Evolutionary conservation across 768 basidiomycete species (phyloP).

Genomic region (Fomitopsis pulvina): DNA sequence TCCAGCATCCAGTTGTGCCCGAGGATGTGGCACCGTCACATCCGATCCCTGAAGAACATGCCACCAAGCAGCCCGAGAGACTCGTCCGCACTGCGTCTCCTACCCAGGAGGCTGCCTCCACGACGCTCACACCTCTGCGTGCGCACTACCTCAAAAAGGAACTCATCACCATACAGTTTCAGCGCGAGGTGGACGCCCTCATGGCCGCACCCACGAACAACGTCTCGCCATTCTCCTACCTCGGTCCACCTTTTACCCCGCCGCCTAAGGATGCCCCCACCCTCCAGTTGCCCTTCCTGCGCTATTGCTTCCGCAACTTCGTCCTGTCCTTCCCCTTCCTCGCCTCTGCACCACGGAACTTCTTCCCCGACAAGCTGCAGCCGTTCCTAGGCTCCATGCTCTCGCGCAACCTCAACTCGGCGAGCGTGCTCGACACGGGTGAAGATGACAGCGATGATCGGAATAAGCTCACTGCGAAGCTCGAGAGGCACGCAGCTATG

Average conservation of each 20-base stretch:
- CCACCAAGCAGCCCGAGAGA: background rate
- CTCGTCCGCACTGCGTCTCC: background rate
- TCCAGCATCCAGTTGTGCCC: background rate
- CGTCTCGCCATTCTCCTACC: constrained; percentile 70
- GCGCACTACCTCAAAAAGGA: constrained; percentile 99
- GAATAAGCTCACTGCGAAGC: constrained; percentile 63
- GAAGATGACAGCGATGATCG: constrained; percentile 46
- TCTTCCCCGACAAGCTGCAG: constrained; percentile 93
- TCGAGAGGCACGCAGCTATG: constrained; percentile 80
- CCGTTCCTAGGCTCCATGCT: constrained; percentile 85
- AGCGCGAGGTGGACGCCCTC: constrained; percentile 67
- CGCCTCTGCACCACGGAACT: constrained; percentile 78
- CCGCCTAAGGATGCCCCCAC: constrained; percentile 50
- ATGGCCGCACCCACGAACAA: constrained; percentile 41
- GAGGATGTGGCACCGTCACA: background rate
- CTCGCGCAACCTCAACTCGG: constrained; percentile 66
- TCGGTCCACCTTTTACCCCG: constrained; percentile 82
- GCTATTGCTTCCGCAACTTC: constrained; percentile 88
- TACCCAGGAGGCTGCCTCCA: background rate
- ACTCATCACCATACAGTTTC: constrained; percentile 81
- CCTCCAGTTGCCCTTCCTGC: constrained; percentile 80
- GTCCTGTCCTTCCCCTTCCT: constrained; percentile 95
- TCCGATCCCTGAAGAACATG: background rate
- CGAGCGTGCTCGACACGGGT: constrained; percentile 52
- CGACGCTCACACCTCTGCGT: constrained; percentile 71